Percentiles rank a stretch among this genome's conserved stretches.
Conservation (phyloP, 345 rosid species). For the Alliaria petiolata region DNA sequence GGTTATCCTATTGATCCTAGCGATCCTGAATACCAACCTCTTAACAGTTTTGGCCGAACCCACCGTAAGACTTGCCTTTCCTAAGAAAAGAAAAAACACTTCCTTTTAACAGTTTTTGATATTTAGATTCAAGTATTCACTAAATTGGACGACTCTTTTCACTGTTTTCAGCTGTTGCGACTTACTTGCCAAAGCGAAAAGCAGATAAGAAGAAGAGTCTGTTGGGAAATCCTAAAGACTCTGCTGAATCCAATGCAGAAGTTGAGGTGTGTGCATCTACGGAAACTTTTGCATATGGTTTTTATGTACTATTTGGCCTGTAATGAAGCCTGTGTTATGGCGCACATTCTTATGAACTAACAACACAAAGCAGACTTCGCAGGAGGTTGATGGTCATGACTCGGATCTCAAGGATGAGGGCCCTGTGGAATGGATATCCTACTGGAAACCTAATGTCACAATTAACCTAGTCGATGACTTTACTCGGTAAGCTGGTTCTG, state of each 20-base stretch:
- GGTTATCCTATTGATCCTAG: constrained; percentile 85
- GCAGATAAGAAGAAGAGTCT: constrained; percentile 77
- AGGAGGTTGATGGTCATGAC: constrained; percentile 48
- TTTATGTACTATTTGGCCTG: not conserved
- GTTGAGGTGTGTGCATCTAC: constrained; percentile 34
- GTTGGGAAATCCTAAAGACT: constrained; percentile 51
- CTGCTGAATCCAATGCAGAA: constrained; percentile 40
- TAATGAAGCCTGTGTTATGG: not conserved
- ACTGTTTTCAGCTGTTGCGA: constrained; percentile 63
- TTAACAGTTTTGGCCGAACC: constrained; percentile 58
- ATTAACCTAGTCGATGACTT: constrained; percentile 64
- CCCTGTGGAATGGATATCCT: constrained; percentile 78
- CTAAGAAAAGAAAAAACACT: not conserved
- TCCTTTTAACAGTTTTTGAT: not conserved
- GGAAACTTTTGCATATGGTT: not conserved
- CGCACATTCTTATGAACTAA: constrained; percentile 14
- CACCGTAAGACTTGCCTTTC: constrained; percentile 45
- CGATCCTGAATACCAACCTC: constrained; percentile 84
- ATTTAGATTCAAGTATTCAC: not conserved
- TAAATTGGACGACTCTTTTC: not conserved
- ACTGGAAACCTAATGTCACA: constrained; percentile 97
- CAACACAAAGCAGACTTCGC: not conserved
- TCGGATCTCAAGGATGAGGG: constrained; percentile 62
- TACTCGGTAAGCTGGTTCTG: constrained; percentile 73
- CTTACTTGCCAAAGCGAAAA: constrained; percentile 75